These are phyloP conservation scores for Eudorina sp. DNA, from an alignment of 139 green algal genomes.

Conservation along the genomic window DNA sequence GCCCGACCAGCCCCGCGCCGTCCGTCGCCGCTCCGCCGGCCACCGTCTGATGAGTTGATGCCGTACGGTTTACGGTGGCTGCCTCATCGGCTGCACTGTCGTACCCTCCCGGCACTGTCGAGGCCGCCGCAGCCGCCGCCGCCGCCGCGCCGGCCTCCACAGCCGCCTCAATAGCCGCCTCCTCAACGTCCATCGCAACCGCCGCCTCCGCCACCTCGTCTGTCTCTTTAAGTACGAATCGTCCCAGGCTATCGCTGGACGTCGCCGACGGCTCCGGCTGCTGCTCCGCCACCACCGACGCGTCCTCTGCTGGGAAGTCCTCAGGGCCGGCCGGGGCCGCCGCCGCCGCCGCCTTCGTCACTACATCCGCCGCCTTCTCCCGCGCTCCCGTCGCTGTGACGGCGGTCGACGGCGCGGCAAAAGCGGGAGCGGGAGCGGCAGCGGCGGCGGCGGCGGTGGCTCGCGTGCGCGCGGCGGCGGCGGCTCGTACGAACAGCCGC, in stretches of 20 bases:
- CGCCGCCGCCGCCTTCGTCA: neutral
- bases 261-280: neutral
- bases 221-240: neutral
- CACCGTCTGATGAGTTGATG: too few relatives aligned
- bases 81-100: neutral
- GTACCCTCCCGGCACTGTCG: neutral
- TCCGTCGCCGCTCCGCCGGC: neutral
- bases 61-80: too few relatives aligned
- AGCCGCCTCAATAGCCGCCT: neutral
- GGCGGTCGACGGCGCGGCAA: neutral
- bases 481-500: neutral
- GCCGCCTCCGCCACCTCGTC: neutral
- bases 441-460: neutral
- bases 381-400: neutral
- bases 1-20: neutral
- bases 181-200: neutral
- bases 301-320: neutral
- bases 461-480: neutral
- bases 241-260: neutral
- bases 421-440: neutral
- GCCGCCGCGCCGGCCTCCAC: neutral
- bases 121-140: neutral
- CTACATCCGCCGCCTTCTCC: neutral
- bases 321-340: neutral
- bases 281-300: neutral